Base-by-base conservation (phyloP, 225 moss, liverwort and hornwort genomes). In the Rhytidiadelphus loreus region DNA sequence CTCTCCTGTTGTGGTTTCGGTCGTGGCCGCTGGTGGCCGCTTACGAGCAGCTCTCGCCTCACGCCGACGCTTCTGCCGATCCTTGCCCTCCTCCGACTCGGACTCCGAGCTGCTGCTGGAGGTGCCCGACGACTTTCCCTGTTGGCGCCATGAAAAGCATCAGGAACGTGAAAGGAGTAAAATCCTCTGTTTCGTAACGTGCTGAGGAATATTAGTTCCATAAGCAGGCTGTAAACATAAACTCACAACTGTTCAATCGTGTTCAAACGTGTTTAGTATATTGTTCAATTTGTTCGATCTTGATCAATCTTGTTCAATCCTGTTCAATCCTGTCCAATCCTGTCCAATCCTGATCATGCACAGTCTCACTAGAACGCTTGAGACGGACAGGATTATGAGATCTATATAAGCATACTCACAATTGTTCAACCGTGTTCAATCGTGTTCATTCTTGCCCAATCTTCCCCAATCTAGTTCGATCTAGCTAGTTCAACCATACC, bases 21-120 rank as follows among this genome's bases (percentile, higher is more conserved):
- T 22, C 13, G 19, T 61, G 46, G 18, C 21, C 41, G 25, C n/a
- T 58, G 16, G 8, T 2, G 43, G 9, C 3, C 37, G 74, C 55
- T 88, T 89, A 16, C 92, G 83, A 6, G 63, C 83, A 6, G 90
- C 87, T 82, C 75, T 90, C 86, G 82, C 76, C 71, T 89, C 91
- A 44, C 92, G 87, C 22, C 92, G 88, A 22, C 86, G 91, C 60
- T n/a, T 72, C 89, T 89, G 91, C 33, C 93, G 86, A 24, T 90
- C 81, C 84, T 91, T 90, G 37, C 91, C 91, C 73, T 83, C 88
- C 71, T 89, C 90, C 7, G 91, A 90, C 7, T 90, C 90, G 4
- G 92, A 87, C 3, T 93, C 91, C 23, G 91, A 87, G 89, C 87
- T 88, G 73, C 91, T 88, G 44, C 74, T 78, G 39, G 78, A 56